phyloP scores from a whole-genome alignment of 352 stramenopile genomes.

The Phytophthora pistaciae region DNA sequence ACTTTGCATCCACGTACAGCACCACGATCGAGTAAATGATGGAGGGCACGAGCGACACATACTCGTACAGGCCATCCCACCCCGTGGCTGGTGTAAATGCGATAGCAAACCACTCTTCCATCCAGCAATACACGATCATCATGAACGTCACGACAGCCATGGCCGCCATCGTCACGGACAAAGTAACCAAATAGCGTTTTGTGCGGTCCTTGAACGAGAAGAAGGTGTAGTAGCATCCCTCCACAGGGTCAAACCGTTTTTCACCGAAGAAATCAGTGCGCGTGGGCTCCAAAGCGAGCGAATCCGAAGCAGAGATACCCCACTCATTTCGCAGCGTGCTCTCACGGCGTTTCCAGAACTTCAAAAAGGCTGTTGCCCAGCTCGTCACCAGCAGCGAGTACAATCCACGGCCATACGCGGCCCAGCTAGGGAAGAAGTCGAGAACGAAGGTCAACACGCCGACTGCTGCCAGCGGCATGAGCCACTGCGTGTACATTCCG shows the following conservation, averaged over 20 bases:
- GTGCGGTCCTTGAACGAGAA: constrained; percentile 81
- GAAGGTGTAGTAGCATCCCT: constrained; percentile 87
- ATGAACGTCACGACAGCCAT: constrained; percentile 76
- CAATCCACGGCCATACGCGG: constrained; percentile 71
- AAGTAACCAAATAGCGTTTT: constrained; percentile 83
- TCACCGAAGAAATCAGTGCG: constrained; percentile 77
- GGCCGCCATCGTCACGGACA: constrained; percentile 68
- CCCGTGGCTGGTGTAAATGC: constrained; percentile 67
- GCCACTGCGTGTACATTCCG: constrained; percentile 95
- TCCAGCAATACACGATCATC: constrained; percentile 86
- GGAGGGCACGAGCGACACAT: constrained; percentile 75
- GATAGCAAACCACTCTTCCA: constrained; percentile 77
- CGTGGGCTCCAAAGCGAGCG: constrained; percentile 58
- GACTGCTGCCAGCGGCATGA: constrained; percentile 91
- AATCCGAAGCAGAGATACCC: constrained; percentile 63
- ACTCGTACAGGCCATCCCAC: constrained; percentile 73
- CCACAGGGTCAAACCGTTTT: constrained; percentile 79
- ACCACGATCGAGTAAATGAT: constrained; percentile 82
- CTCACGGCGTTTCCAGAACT: constrained; percentile 93
- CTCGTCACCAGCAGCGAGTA: constrained; percentile 93
- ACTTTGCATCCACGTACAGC: constrained; percentile 82
- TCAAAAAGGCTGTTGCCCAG: constrained; percentile 92
- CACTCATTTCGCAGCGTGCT: constrained; percentile 89
- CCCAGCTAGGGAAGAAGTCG: constrained; percentile 64
- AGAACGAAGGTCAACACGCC: constrained; percentile 91